phyloP scores from a whole-genome alignment of 2,329 filamentous ascomycete genomes.

The Talaromyces sp. region DNA sequence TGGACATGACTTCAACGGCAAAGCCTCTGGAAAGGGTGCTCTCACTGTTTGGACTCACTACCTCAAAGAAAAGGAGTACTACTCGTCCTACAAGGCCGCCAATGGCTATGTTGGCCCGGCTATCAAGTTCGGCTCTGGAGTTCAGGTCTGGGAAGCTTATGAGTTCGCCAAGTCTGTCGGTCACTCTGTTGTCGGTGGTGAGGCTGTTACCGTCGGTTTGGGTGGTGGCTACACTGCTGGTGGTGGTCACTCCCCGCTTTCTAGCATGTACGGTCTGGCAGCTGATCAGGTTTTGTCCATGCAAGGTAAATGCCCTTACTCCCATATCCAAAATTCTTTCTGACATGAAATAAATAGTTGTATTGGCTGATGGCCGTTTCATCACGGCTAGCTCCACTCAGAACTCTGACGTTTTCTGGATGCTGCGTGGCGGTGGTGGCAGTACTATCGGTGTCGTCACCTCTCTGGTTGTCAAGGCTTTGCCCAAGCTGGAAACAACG shows the following conservation, averaged over 20 bases:
- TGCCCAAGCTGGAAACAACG: constrained; percentile 30
- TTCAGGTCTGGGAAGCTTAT: constrained; percentile 36
- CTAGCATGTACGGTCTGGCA: constrained; percentile 57
- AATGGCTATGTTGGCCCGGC: constrained; percentile 53
- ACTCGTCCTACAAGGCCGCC: constrained; percentile 39
- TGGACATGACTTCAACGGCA: constrained; percentile 52
- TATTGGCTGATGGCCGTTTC: constrained; percentile 30
- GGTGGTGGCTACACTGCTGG: constrained; percentile 64
- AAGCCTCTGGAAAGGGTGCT: constrained; percentile 51
- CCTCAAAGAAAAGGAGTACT: constrained; percentile 48
- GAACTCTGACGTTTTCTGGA: constrained; percentile 66
- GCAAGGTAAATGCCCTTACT: constrained; percentile 6
- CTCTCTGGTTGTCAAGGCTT: constrained; percentile 29
- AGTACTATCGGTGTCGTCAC: constrained; percentile 33
- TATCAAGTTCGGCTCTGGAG: constrained; percentile 58
- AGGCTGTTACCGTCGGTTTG: constrained; percentile 52
- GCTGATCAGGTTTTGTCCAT: constrained; percentile 32
- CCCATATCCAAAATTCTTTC: too few species aligned
- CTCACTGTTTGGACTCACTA: constrained; percentile 55
- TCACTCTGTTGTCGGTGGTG: constrained; percentile 37
- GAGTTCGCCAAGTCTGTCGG: constrained; percentile 29
- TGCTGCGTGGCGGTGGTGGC: constrained; percentile 32
- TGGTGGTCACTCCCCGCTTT: constrained; percentile 61
- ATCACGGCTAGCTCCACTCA: constrained; percentile 32
- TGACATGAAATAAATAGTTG: constrained; percentile 10